These are phyloP conservation scores for Xylaria sp. DNA, from an alignment of 2,329 filamentous ascomycete species.

Conservation along the genomic window DNA sequence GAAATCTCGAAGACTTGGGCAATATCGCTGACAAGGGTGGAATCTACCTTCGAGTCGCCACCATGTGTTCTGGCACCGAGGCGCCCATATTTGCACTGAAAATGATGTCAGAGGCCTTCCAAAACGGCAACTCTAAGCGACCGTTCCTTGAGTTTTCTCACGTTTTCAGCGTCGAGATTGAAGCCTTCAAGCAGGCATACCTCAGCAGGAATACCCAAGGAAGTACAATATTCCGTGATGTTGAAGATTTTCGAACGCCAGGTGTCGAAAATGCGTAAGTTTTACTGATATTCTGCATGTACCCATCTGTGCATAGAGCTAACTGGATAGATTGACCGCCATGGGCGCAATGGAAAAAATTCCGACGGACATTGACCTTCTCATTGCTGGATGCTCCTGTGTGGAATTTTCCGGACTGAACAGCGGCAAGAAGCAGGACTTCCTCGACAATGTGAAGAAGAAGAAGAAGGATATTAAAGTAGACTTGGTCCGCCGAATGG, in stretches of 20 bases:
- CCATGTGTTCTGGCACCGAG: slow-evolving; percentile 80
- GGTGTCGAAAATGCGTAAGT: slow-evolving; percentile 48
- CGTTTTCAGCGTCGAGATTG: slow-evolving; percentile 65
- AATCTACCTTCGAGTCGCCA: slow-evolving; percentile 55
- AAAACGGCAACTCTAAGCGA: slow-evolving; percentile 35
- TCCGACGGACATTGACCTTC: slow-evolving; percentile 61
- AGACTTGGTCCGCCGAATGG: too few relatives aligned
- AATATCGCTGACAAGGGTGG: slow-evolving; percentile 33
- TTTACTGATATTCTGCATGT: not conserved
- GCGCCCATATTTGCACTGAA: slow-evolving; percentile 69
- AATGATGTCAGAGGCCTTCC: slow-evolving; percentile 52
- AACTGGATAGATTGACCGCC: slow-evolving; percentile 59
- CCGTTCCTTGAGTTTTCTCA: slow-evolving; percentile 52
- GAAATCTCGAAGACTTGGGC: slow-evolving; percentile 16
- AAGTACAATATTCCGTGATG: slow-evolving; percentile 60
- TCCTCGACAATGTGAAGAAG: slow-evolving; percentile 7
- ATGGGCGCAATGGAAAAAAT: slow-evolving; percentile 63
- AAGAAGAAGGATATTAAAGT: slow-evolving; percentile 49
- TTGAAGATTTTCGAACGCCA: slow-evolving; percentile 54
- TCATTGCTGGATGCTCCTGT: slow-evolving; percentile 75
- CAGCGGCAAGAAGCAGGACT: slow-evolving; percentile 47
- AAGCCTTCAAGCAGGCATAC: slow-evolving; percentile 65
- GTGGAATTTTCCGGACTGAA: slow-evolving; percentile 75
- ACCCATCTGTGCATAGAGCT: slow-evolving; percentile 11
- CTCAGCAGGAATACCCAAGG: slow-evolving; percentile 60